Percentiles rank a stretch among this genome's conserved stretches.
These are phyloP conservation scores for Echites panduratus DNA, from an alignment of 257 asterid genomes.

Conservation along the genomic window DNA sequence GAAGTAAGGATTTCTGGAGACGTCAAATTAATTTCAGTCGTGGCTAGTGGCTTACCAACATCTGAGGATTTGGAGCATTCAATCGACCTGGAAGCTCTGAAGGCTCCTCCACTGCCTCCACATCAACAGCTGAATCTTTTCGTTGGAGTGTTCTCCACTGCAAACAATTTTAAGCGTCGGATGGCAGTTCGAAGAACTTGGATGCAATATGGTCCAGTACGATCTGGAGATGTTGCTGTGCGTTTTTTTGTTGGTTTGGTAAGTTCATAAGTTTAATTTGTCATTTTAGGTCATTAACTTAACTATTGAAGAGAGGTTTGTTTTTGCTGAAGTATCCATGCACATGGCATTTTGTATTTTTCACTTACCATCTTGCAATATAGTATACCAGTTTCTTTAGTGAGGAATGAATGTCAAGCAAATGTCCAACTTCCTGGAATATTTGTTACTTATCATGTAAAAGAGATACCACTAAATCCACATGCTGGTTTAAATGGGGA, in stretches of 20 bases:
- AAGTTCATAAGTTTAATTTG: slow-evolving; percentile 21
- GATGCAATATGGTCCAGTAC: slow-evolving; percentile 92
- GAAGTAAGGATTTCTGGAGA: slow-evolving; percentile 89
- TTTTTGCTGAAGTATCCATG: not conserved
- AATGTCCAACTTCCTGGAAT: not conserved
- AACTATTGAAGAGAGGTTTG: not conserved
- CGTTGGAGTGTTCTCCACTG: slow-evolving; percentile 89
- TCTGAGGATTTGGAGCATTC: slow-evolving; percentile 85
- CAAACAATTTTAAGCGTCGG: slow-evolving; percentile 94
- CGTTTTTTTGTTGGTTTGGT: slow-evolving; percentile 99
- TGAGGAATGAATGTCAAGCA: not conserved
- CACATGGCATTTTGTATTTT: not conserved
- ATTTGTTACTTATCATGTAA: not conserved
- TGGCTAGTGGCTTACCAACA: slow-evolving; percentile 91
- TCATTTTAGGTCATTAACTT: not conserved
- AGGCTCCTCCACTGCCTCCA: slow-evolving; percentile 58
- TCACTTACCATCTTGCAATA: not conserved
- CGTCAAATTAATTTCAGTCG: slow-evolving; percentile 66
- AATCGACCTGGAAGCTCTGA: slow-evolving; percentile 68
- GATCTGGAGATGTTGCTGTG: slow-evolving; percentile 78
- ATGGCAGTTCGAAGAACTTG: slow-evolving; percentile 98
- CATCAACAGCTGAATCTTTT: slow-evolving; percentile 52
- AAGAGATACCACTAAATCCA: not conserved
- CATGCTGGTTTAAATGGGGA: not conserved
- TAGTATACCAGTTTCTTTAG: not conserved